Evolutionary conservation across 139 green algal species (phyloP), one percentile per base, ranked within the genome.

Genomic region (Auxenochlorella pyrenoidosa): DNA sequence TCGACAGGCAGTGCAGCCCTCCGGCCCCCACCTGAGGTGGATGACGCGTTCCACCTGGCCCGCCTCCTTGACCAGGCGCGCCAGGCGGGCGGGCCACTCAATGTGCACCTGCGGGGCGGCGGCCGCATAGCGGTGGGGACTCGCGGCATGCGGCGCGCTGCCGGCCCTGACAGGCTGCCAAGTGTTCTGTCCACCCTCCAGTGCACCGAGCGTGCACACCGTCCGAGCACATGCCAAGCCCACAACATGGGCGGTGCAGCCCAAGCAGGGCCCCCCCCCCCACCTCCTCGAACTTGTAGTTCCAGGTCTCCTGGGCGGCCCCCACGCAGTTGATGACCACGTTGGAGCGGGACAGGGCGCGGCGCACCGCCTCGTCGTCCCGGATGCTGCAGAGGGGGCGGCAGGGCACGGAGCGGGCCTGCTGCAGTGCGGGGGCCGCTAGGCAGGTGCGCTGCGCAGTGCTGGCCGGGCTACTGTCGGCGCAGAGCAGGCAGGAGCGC

Each of bases 321-420:
- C 97, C 96, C 51, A 99, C 90, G 38, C 98, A 87, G 94, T 99
- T 99, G 82, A 99, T 94, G 10, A 99, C 96, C 16, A 99, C 92
- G 85, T 97, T 95, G 21, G 91, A 94, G 41, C 92, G 90, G 68
- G 87, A 90, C 76, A 96, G 94, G 16, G 95, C 94, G 0, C 94
- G 70, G 30, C 87, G 87, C 21, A 99, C 93, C n/a, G 84, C 40
- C 2, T 95, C 94, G 0, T 98, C 95, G 79, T 98, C 89, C 6
- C 94, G 90, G 24, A 98, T 85, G 80, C 79, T 85, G 79, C 36
- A 15, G 58, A 1, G 30, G 21, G 26, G 28, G 18, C 0, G 30
- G 44, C n/a, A 12, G n/a, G 21, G 36, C 36, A 77, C 19, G 36
- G 34, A 2, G 70, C 47, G 47, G 47, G 47, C 10, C 47, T 54